Evolutionary conservation across 495 filamentous ascomycete species (phyloP).

Genomic region (Penicillium maclennaniae): DNA sequence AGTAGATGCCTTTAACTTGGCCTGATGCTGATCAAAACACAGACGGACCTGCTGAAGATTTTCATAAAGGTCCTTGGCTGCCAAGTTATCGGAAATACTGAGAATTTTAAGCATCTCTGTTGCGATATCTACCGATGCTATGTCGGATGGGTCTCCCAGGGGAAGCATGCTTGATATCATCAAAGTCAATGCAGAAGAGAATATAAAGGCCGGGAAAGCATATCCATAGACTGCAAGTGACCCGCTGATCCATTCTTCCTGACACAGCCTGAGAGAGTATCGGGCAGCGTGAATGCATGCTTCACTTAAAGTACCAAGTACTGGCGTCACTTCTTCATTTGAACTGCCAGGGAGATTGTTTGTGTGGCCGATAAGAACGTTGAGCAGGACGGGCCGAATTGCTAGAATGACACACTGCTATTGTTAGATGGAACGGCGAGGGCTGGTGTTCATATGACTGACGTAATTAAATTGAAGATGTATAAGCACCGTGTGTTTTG

Average conservation of each 20-base stretch:
- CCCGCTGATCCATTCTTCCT: conserved; percentile 37
- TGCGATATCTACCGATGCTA: conserved; percentile 28
- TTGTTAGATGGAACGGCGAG: not conserved
- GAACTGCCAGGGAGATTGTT: not conserved
- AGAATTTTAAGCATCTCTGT: conserved; percentile 31
- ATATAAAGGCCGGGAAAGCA: conserved; percentile 36
- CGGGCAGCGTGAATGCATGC: conserved; percentile 39
- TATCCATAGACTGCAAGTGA: conserved; percentile 35
- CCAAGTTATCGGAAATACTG: conserved; percentile 30
- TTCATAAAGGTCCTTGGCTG: conserved; percentile 30
- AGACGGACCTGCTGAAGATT: conserved; percentile 24
- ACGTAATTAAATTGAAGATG: conserved; percentile 39
- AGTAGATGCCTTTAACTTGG: no score
- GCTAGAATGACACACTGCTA: conserved; percentile 35
- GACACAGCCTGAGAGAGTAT: conserved; percentile 34
- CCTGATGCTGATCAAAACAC: conserved; percentile 16
- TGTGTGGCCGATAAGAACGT: conserved; percentile 20
- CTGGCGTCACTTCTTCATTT: conserved; percentile 20
- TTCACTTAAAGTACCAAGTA: conserved; percentile 30
- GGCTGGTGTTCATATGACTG: not conserved
- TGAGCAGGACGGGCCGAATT: conserved; percentile 34
- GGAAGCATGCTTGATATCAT: conserved; percentile 21
- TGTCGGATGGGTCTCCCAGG: conserved; percentile 23
- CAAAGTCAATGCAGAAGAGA: conserved; percentile 34
- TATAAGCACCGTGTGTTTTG: conserved; percentile 28